These are phyloP conservation scores for Coniosporium tulheliwenetii DNA, from an alignment of 2,329 filamentous ascomycete genomes.

Conservation along the genomic window DNA sequence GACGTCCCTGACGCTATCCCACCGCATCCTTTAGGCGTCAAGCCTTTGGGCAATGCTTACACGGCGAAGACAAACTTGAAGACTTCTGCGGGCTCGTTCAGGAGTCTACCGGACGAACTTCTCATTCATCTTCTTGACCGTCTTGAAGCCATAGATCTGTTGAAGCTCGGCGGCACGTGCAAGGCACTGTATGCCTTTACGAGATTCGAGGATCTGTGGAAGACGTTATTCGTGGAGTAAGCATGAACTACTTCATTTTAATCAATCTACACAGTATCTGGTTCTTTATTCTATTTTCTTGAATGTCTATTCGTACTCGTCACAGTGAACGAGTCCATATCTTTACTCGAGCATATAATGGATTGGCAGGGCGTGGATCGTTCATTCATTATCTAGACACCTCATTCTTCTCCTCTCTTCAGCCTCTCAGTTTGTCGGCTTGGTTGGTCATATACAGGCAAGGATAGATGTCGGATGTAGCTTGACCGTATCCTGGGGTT, in stretches of 20 bases:
- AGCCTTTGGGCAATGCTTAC: constrained; percentile 74
- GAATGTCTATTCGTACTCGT: too few relatives aligned
- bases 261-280: too few relatives aligned
- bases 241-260: constrained; percentile 14
- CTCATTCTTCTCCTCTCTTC: too few relatives aligned
- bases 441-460: too few relatives aligned
- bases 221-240: constrained; percentile 70
- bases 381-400: too few relatives aligned
- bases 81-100: constrained; percentile 47
- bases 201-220: constrained; percentile 77
- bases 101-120: constrained; percentile 63
- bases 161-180: constrained; percentile 60
- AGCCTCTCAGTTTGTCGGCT: too few relatives aligned
- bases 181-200: constrained; percentile 78
- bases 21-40: constrained; percentile 67
- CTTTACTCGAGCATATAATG: too few relatives aligned
- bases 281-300: too few relatives aligned
- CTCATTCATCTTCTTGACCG: constrained; percentile 60
- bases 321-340: too few relatives aligned
- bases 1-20: constrained; percentile 43
- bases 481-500: too few relatives aligned
- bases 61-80: constrained; percentile 52
- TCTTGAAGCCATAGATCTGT: constrained; percentile 47
- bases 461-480: too few relatives aligned
- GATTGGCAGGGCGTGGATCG: too few relatives aligned